These are phyloP conservation scores for Xylariaceae sp. DNA, from an alignment of 2,329 filamentous ascomycete genomes.

Conservation along the genomic window DNA sequence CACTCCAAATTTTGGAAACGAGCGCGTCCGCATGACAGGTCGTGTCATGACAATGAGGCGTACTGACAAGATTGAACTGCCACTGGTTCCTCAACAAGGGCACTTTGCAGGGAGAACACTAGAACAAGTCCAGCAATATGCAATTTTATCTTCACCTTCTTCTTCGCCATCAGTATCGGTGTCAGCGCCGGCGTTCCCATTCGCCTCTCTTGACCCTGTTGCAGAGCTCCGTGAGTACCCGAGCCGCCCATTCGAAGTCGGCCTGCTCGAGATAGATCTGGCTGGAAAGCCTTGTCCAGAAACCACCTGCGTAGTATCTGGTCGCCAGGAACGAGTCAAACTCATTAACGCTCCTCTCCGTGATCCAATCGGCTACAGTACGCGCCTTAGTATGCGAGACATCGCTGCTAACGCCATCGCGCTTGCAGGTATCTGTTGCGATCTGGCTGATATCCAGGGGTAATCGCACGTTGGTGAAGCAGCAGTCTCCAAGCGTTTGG, in stretches of 20 bases:
- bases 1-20: too few species aligned
- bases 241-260: conserved; percentile 26
- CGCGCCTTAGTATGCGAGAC: conserved; percentile 14
- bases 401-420: neutral
- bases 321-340: conserved; percentile 27
- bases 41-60: neutral
- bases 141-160: too few species aligned
- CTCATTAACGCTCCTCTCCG: conserved; percentile 21
- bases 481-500: conserved; percentile 51
- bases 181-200: too few species aligned
- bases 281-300: conserved; percentile 23
- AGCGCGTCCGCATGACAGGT: too few species aligned
- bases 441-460: conserved; percentile 34
- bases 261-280: conserved; percentile 23
- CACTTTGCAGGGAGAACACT: too few species aligned
- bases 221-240: conserved; percentile 23
- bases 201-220: conserved; percentile 15
- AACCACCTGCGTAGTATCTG: conserved; percentile 22
- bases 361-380: conserved; percentile 26
- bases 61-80: too few species aligned
- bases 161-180: too few species aligned
- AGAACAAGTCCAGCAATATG: too few species aligned
- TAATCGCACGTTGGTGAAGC: conserved; percentile 59
- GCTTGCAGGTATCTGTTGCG: neutral
- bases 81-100: too few species aligned